phyloP scores from a whole-genome alignment of 768 basidiomycete species.

The Tylopilus felleus region DNA sequence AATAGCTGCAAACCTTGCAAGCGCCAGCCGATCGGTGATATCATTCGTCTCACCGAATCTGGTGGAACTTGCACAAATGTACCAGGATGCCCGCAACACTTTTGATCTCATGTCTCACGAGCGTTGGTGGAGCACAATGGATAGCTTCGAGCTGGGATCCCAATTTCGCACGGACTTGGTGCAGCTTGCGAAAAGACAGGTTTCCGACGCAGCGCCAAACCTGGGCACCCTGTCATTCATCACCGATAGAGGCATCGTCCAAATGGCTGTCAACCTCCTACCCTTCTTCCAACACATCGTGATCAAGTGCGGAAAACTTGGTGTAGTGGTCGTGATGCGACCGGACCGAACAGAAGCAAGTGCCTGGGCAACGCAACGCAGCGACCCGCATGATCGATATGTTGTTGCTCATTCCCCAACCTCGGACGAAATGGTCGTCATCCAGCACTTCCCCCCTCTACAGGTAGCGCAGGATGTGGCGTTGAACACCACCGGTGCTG shows the following conservation, averaged over 20 bases:
- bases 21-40: conserved; percentile 43
- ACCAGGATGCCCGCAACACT: conserved; percentile 46
- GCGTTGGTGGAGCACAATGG: conserved; percentile 63
- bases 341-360: conserved; percentile 39
- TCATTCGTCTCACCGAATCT: conserved; percentile 83
- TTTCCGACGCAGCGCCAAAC: conserved; percentile 38
- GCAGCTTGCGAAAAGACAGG: conserved; percentile 48
- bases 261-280: conserved; percentile 78
- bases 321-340: conserved; percentile 63
- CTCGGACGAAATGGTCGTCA: conserved; percentile 48
- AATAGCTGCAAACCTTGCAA: conserved; percentile 39
- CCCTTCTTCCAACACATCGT: conserved; percentile 83
- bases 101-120: conserved; percentile 50
- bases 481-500: conserved; percentile 86
- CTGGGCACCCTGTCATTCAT: conserved; percentile 59
- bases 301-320: conserved; percentile 78
- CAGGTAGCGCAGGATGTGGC: conserved; percentile 34
- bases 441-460: conserved; percentile 73
- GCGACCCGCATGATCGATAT: conserved; percentile 43
- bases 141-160: conserved; percentile 62
- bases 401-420: conserved; percentile 50
- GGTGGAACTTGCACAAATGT: conserved; percentile 66
- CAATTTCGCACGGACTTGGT: conserved; percentile 66
- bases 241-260: conserved; percentile 64
- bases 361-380: conserved; percentile 52